Evolutionary conservation across 2,329 filamentous ascomycete genomes (phyloP), one percentile per base, ranked within the genome.

Genomic region (Fusarium torulosum): DNA sequence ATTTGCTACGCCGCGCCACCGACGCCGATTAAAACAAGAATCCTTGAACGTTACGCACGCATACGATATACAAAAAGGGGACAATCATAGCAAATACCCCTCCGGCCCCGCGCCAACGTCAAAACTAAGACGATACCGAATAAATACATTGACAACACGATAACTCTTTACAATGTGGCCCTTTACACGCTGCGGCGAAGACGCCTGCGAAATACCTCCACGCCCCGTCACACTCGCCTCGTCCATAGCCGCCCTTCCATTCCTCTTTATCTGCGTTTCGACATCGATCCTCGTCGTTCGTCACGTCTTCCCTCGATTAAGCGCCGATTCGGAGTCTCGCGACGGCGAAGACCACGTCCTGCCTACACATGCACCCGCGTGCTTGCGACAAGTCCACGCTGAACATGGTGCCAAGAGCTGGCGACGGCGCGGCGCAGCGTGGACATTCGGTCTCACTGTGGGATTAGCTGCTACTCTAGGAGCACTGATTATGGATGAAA

Each of bases 401-500:
- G 86, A 87, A 72, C 85, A 89, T 72, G 84, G 82, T 37, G 75
- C 81, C 27, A 86, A 85, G 73, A 86, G 82, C 40, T 73, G 82
- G 62, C 79, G 83, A 47, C 79, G 85, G 40, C 80, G 83, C 23
- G 75, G 85, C 14, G 85, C 88, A 3, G 89, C 88, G 15, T 79
- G 85, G 58, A 88, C 91, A 2, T 96, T 96, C 77, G 89, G 91
- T 8, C 85, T 88, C 1, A 96, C 92, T 11, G 87, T 96, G 35
- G 92, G 88, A 2, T 84, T 96, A 10, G 91, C 93, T 7, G 86
- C 90, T 37, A 91, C 95, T 2, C 82, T 97, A 44, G 92, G 89
- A 4, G 90, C 94, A 78, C 80, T 97, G 69, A 91, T 97, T 44
- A 84, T 97, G 10, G 93, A 92, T 72, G 93, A 97, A 78, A 92